Conservation (phyloP, 768 basidiomycete species). For the Mrakia gelida region DNA sequence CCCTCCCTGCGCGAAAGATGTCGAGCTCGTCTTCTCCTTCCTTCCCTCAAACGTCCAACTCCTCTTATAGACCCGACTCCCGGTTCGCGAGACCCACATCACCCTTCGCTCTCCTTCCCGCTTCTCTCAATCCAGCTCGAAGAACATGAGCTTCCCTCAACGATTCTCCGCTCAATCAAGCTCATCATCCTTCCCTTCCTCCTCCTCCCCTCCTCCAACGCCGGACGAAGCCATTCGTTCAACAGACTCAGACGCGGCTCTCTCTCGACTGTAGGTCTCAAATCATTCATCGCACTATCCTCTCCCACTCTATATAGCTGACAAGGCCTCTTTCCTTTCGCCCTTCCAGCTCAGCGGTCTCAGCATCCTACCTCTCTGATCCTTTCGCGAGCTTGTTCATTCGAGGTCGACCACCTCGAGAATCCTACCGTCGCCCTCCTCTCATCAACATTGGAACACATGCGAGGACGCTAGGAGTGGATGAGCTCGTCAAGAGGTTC, state of each 20-base stretch:
- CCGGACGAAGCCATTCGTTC: slow-evolving; percentile 43
- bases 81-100: too few species aligned
- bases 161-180: slow-evolving; percentile 3
- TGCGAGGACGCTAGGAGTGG: slow-evolving; percentile 74
- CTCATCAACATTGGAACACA: slow-evolving; percentile 95
- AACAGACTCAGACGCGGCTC: slow-evolving; percentile 45
- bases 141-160: slow-evolving; percentile 3
- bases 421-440: slow-evolving; percentile 62
- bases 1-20: too few species aligned
- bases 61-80: too few species aligned
- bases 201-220: slow-evolving; percentile 6
- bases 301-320: background rate
- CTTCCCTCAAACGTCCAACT: too few species aligned
- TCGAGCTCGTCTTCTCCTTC: too few species aligned
- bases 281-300: background rate
- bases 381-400: slow-evolving; percentile 67
- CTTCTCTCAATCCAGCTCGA: background rate
- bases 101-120: background rate
- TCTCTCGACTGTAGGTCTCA: slow-evolving; percentile 41
- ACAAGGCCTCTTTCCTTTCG: background rate
- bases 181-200: background rate
- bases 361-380: slow-evolving; percentile 71
- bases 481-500: slow-evolving; percentile 67
- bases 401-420: slow-evolving; percentile 56
- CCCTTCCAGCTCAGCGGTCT: background rate